Evolutionary conservation across 148 eudicot species (phyloP), one percentile per base, ranked within the genome.

Genomic region (Diospyros kaki): DNA sequence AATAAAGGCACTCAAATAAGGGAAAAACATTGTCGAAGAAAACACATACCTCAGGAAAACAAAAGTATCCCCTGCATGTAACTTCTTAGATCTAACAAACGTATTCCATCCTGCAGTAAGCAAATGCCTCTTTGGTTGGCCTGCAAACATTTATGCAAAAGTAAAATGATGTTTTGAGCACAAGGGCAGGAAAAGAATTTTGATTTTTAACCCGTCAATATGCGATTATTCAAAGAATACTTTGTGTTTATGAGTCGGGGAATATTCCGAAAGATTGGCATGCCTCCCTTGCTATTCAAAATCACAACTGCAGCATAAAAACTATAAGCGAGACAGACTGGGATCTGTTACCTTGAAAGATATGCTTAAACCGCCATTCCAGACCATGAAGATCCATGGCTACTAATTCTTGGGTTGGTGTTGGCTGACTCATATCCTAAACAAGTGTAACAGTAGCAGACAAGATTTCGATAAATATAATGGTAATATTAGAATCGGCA

Each of bases 91-190:
- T 69, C 92, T 89, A 51, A 93, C 98, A 85, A 93, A 93, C 55
- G 91, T 93, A 84, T 96, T 93, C 98, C 98, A 93, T 67, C 98
- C 98, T 17, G 98, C 91, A 51, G 98, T 94, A 28, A 94, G 90
- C 80, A 94, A 81, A 84, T 93, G 98, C 77, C 96, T 91, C 73
- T 92, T 84, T 14, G 98, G 98, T 82, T 93, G 98, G 58, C 97
- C 97, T 92, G 78, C 75, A 72, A 63, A 48, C 38, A 48, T 61
- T 40, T 48, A 2, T 9, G 13, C 8, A 11, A 50, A 3, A 43
- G 11, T 14, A 10, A 17, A 46, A 14, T 48, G 52, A 48, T 28
- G 28, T 28, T 28, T 28, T 28, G 28, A 28, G 28, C 28, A 28
- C 28, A 28, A 0, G 28, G 28, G 28, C 28, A 28, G 28, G 28